Base-by-base conservation (phyloP, 768 basidiomycete species). In the Nidularia pulvinata region DNA sequence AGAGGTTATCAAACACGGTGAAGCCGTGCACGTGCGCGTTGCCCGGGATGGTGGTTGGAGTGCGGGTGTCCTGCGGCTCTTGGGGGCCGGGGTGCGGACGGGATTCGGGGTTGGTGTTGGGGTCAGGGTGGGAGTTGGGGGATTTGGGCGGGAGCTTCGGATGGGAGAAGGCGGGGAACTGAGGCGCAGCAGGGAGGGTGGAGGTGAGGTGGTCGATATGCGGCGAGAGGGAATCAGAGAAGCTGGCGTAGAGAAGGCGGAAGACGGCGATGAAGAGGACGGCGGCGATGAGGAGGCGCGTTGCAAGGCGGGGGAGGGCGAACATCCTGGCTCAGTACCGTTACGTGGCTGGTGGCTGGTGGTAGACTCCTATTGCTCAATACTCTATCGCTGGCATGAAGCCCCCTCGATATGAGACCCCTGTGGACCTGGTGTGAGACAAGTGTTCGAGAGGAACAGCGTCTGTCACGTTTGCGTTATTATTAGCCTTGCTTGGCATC, bases 1-100 rank as follows among this genome's bases (percentile, higher is more conserved):
- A 91, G 4, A 93, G 66, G 55, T 87, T 80, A 49, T 84, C 82
- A 57, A 91, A 83, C 37, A 91, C 69, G 0, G 88, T 90, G 81
- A 90, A 92, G n/a, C 91, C 90, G 43, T 78, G 74, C 14, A 75
- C 75, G 51, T 82, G 79, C 43, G 77, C 70, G 6, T 60, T 60
- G 35, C 57, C 58, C 16, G 72, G 69, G 7, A 73, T 65, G 5
- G 49, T 65, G 2, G 71, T 74, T 14, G 56, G 55, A 33, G 48
- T 49, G 11, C 3, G 39, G 39, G 39, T 42, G 39, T 11, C 11
- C 16, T 42, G 13, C 13, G 11, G 39, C 11, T 13, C 39, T 3
- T 42, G 39, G 39, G 39, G 13, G 11, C 16, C 39, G 16, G 39
- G 16, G 16, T 42, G 39, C 39, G 39, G 16, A 42, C 11, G 39